Percentiles rank a stretch among this genome's conserved stretches.
phyloP scores from a whole-genome alignment of 768 basidiomycete species.

The Lenzites betulinus region DNA sequence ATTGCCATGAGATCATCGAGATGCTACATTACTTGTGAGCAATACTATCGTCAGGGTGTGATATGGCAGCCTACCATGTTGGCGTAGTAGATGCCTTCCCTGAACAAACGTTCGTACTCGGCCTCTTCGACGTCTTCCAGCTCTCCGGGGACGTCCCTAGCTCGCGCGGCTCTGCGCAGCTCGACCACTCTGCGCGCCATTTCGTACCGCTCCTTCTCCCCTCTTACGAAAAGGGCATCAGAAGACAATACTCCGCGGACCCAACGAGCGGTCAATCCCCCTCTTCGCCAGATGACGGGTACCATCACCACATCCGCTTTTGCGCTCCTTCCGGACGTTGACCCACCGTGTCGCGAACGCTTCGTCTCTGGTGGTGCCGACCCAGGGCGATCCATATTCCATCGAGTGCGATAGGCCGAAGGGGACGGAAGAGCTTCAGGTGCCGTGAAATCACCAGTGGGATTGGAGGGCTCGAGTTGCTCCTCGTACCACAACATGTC shows the following conservation, averaged over 20 bases:
- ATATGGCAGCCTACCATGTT: constrained; percentile 68
- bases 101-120: constrained; percentile 72
- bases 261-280: constrained; percentile 75
- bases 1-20: constrained; percentile 80
- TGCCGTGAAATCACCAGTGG: neutral
- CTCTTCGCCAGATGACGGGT: constrained; percentile 71
- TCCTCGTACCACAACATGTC: constrained; percentile 77
- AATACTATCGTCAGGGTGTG: neutral
- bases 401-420: neutral
- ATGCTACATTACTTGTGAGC: constrained; percentile 44
- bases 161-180: constrained; percentile 50
- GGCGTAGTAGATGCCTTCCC: constrained; percentile 77
- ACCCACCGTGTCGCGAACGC: constrained; percentile 3
- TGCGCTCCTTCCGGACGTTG: neutral
- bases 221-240: constrained; percentile 77
- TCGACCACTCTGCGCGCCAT: constrained; percentile 78
- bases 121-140: constrained; percentile 60
- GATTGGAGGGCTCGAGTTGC: constrained; percentile 19
- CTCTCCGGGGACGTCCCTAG: constrained; percentile 39
- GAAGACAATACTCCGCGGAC: constrained; percentile 72
- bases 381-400: constrained; percentile 10
- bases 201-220: constrained; percentile 79
- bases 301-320: constrained; percentile 24
- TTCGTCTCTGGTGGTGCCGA: constrained; percentile 18
- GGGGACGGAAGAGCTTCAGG: constrained; percentile 1